Base-by-base conservation (phyloP, 2,329 filamentous ascomycete genomes). In the Paramyrothecium roridum region DNA sequence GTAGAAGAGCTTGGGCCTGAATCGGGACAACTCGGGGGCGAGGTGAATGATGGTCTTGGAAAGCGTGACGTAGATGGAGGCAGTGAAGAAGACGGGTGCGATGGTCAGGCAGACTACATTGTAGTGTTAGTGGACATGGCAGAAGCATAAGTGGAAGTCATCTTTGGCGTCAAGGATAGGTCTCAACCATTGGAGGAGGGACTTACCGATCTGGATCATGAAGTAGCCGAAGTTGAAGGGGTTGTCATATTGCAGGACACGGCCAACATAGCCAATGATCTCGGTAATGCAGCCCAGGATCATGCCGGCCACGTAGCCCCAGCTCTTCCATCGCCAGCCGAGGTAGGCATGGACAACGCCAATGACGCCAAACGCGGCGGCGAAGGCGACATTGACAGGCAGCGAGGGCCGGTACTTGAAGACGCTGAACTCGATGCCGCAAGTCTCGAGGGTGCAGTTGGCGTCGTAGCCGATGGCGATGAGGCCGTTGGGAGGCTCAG, bases 41-140 rank as follows among this genome's bases (percentile, higher is more conserved):
- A 78, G 67, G 66, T 65, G 67, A 46, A 78, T 51, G 61, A 78
- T 77, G 7, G 70, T 63, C 58, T 73, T 73, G 59, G 69, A 71
- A 30, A 88, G 76, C 30, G 83, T 86, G 53, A 89, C 79, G 67
- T 89, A 90, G 64, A 89, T 84, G 56, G 83, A 84, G 0, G 86
- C 86, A 26, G 82, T 61, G 79, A 83, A 76, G 60, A 73, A 76
- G 57, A 76, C 73, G 52, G 74, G 74, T 11, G 71, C 74, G 57
- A 70, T 67, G 3, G 83, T 87, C 52, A 89, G 75, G 68, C 82
- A 86, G 57, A 67, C 79, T 83, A 51, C 21, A 20, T 12, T 19
- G 12, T 50, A 10, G 17, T 19, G 20, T 30, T 30, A 46, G 43
- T 10, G 20, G 2, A 22, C 46, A 12, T 22, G 8, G 11, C 20